Evolutionary conservation across 495 filamentous ascomycete genomes (phyloP).

Genomic region (Antarctomyces pellizariae): DNA sequence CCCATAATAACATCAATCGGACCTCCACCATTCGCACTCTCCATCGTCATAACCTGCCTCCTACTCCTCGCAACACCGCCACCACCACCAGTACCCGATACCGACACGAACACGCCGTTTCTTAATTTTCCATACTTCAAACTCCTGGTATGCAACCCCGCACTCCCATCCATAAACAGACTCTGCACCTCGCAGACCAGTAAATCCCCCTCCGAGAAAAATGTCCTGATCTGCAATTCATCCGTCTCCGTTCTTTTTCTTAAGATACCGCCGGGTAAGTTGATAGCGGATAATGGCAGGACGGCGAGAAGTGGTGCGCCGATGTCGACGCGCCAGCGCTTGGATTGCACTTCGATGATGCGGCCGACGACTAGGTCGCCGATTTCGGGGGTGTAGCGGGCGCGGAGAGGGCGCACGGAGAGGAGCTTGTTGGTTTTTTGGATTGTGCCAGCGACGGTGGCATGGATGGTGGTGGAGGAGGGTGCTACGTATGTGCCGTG

Average conservation of each 20-base stretch:
- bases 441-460: conserved; percentile 69
- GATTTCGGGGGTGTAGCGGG: conserved; percentile 89
- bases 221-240: conserved; percentile 82
- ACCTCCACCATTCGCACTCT: conserved; percentile 40
- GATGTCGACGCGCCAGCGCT: conserved; percentile 86
- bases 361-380: conserved; percentile 87
- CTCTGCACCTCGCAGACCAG: conserved; percentile 80
- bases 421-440: conserved; percentile 90
- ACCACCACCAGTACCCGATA: conserved; percentile 57
- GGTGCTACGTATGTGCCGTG: conserved; percentile 56
- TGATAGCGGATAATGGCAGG: conserved; percentile 71
- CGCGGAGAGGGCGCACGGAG: conserved; percentile 65
- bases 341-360: conserved; percentile 73
- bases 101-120: conserved; percentile 71
- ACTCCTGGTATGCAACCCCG: conserved; percentile 67
- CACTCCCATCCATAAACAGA: conserved; percentile 57
- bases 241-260: conserved; percentile 79
- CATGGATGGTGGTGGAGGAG: conserved; percentile 41
- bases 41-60: conserved; percentile 68
- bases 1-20: conserved; percentile 73
- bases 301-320: conserved; percentile 58
- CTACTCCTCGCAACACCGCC: conserved; percentile 60
- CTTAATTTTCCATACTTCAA: conserved; percentile 86
- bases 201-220: conserved; percentile 78
- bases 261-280: conserved; percentile 82